Evolutionary conservation across 768 basidiomycete species (phyloP).

Genomic region (Hysterangium stoloniferum): DNA sequence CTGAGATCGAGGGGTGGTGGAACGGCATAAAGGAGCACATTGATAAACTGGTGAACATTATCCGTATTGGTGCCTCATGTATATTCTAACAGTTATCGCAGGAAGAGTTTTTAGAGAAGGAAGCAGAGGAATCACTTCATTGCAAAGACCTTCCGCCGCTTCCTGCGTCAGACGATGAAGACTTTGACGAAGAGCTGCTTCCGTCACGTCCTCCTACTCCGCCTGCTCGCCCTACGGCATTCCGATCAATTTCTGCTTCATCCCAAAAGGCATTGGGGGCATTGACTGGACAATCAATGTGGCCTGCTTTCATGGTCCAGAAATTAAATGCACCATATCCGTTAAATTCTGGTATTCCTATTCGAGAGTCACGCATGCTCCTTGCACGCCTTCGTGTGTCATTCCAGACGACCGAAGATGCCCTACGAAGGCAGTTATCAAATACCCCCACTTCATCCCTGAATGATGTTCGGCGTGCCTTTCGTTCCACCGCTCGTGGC

Average conservation of each 20-base stretch:
- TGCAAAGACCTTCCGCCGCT: constrained; percentile 51
- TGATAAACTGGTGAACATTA: constrained; percentile 44
- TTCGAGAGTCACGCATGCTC: constrained; percentile 26
- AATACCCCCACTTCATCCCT: constrained; percentile 37
- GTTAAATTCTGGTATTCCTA: background rate
- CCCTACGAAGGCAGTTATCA: constrained; percentile 46
- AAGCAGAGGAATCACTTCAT: constrained; percentile 16
- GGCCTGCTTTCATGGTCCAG: background rate
- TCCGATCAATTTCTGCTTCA: constrained; percentile 1
- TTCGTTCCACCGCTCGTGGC: constrained; percentile 43
- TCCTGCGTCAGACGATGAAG: constrained; percentile 49
- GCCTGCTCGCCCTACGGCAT: constrained; percentile 3
- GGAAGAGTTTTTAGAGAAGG: constrained; percentile 35
- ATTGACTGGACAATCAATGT: background rate
- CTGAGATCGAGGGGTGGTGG: constrained; percentile 64
- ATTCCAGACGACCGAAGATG: constrained; percentile 53
- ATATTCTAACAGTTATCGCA: constrained; percentile 16
- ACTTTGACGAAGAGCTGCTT: constrained; percentile 22
- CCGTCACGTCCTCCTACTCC: constrained; percentile 16
- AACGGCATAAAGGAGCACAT: constrained; percentile 52
- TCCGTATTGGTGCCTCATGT: background rate
- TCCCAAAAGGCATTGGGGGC: no score
- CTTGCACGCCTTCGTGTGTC: constrained; percentile 44
- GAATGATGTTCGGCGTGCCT: constrained; percentile 57
- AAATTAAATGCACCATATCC: constrained; percentile 6